Conservation (phyloP, 495 filamentous ascomycete genomes). For the Hypoxylon lienhwacheense region DNA sequence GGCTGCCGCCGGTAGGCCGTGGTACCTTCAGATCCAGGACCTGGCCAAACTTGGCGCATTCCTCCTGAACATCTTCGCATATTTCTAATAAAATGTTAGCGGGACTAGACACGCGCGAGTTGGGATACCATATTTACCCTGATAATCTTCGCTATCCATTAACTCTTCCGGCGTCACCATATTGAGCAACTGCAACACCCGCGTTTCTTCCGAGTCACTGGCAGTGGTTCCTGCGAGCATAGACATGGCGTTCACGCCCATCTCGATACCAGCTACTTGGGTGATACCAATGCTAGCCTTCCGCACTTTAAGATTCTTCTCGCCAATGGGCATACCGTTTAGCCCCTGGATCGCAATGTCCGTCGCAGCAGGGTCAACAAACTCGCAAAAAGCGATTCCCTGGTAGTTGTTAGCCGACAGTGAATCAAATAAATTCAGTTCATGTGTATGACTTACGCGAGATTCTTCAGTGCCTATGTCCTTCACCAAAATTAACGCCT, state of each 20-base stretch:
- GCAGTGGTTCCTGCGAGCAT: constrained; percentile 91
- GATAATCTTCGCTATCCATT: constrained; percentile 90
- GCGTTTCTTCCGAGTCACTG: constrained; percentile 69
- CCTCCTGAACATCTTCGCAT: constrained; percentile 84
- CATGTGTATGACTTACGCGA: constrained; percentile 62
- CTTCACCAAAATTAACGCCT: constrained; percentile 89
- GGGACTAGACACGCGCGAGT: background rate
- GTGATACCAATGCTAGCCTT: constrained; percentile 91
- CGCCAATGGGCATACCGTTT: constrained; percentile 88
- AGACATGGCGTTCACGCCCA: constrained; percentile 97
- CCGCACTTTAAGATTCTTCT: constrained; percentile 78
- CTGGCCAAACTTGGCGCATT: constrained; percentile 86
- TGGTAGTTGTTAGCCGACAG: constrained; percentile 42
- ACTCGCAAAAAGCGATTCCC: constrained; percentile 98
- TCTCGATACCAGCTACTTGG: constrained; percentile 85
- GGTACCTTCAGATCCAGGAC: constrained; percentile 89
- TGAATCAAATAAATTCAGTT: background rate
- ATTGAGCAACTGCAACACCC: constrained; percentile 90
- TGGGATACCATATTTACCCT: constrained; percentile 60
- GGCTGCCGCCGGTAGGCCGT: constrained; percentile 76
- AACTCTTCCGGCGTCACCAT: constrained; percentile 98
- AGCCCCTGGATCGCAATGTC: constrained; percentile 88
- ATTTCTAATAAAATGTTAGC: constrained; percentile 71
- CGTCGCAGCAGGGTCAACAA: constrained; percentile 73
- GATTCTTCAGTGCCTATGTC: constrained; percentile 85